These are phyloP conservation scores for Tilletia horrida DNA, from an alignment of 1,284 basidiomycete genomes.

Conservation along the genomic window DNA sequence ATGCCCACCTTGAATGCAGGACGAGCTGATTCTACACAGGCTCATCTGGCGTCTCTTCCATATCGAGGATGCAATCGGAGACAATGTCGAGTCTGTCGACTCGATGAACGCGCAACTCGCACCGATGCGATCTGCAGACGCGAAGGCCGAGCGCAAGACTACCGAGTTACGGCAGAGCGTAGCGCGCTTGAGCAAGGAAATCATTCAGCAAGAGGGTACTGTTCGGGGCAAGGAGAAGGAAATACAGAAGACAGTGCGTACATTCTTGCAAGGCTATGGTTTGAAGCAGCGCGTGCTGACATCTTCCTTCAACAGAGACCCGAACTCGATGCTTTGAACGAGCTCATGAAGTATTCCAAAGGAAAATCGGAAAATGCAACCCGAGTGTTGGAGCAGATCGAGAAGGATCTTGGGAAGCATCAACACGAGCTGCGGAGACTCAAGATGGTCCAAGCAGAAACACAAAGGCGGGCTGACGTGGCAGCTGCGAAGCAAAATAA, in stretches of 20 bases:
- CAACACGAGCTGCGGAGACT: conserved; percentile 65
- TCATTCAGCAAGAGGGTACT: conserved; percentile 70
- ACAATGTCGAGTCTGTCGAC: conserved; percentile 41
- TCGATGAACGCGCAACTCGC: conserved; percentile 38
- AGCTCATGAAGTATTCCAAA: conserved; percentile 79
- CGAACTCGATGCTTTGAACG: conserved; percentile 62
- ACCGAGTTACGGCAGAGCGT: conserved; percentile 57
- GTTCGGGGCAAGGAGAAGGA: conserved; percentile 79
- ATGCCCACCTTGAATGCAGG: conserved; percentile 59
- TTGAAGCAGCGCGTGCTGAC: neutral
- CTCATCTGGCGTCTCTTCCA: conserved; percentile 87
- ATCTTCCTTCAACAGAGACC: conserved; percentile 28
- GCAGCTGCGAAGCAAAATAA: conserved; percentile 70
- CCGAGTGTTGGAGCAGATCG: conserved; percentile 66
- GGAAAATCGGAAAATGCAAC: conserved; percentile 72
- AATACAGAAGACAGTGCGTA: conserved; percentile 48
- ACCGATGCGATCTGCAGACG: conserved; percentile 13
- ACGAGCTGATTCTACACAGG: conserved; percentile 74
- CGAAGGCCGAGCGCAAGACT: conserved; percentile 63
- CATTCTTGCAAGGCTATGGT: neutral
- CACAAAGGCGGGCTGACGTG: conserved; percentile 54
- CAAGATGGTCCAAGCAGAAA: conserved; percentile 69
- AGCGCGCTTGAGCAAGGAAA: conserved; percentile 69
- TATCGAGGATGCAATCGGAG: conserved; percentile 63
- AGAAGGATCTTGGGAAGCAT: conserved; percentile 68